Percentiles rank a stretch among this genome's conserved stretches.
These are phyloP conservation scores for Verticillium dahliae DNA, from an alignment of 2,329 filamentous ascomycete species.

Conservation along the genomic window DNA sequence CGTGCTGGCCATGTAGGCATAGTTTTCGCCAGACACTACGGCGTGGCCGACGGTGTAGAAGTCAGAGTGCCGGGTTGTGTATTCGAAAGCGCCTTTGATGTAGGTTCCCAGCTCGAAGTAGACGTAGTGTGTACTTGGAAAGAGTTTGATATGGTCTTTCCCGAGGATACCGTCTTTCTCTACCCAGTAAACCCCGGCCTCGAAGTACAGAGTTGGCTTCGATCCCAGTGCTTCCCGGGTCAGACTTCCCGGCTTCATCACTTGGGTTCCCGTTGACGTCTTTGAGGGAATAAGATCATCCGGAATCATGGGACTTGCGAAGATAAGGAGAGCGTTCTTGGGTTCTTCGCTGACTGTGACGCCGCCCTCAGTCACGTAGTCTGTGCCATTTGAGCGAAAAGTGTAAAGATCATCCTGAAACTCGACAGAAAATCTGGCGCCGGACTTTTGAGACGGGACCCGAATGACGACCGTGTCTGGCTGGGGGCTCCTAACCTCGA, in stretches of 20 bases:
- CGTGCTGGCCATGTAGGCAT: slow-evolving; percentile 28
- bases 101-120: slow-evolving; percentile 25
- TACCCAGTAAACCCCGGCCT: slow-evolving; percentile 24
- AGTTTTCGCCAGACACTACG: slow-evolving; percentile 28
- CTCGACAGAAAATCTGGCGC: slow-evolving; percentile 23
- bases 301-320: slow-evolving; percentile 20
- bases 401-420: slow-evolving; percentile 21
- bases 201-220: slow-evolving; percentile 16
- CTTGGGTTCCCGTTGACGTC: slow-evolving; percentile 8
- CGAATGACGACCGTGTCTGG: slow-evolving; percentile 16
- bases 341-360: slow-evolving; percentile 20
- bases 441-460: slow-evolving; percentile 18
- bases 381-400: slow-evolving; percentile 16
- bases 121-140: slow-evolving; percentile 15
- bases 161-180: slow-evolving; percentile 12
- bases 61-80: slow-evolving; percentile 12
- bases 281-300: slow-evolving; percentile 12
- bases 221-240: slow-evolving; percentile 10
- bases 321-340: slow-evolving; percentile 21
- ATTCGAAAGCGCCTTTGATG: slow-evolving; percentile 29
- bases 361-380: slow-evolving; percentile 14
- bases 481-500: slow-evolving; percentile 12
- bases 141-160: slow-evolving; percentile 13
- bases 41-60: slow-evolving; percentile 25
- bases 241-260: slow-evolving; percentile 16